Conservation (phyloP, 179 eudicot species). For the Beta lomatogona region DNA sequence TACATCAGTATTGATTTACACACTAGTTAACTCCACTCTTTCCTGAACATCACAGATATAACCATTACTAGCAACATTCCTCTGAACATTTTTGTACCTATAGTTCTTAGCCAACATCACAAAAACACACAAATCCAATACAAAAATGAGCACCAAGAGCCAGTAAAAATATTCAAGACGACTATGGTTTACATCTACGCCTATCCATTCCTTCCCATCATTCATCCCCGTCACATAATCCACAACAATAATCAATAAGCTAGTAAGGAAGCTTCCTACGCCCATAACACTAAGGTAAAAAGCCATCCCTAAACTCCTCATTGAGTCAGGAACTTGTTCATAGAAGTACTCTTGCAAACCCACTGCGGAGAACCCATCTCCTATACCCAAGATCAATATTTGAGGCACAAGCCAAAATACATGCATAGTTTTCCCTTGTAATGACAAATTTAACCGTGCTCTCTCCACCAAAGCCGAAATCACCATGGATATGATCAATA, state of each 20-base stretch:
- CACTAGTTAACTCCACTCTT: not conserved
- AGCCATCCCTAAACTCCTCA: slow-evolving; percentile 81
- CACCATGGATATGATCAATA: slow-evolving; percentile 45
- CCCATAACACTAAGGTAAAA: slow-evolving; percentile 62
- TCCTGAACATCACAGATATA: slow-evolving; percentile 38
- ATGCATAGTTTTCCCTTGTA: slow-evolving; percentile 33
- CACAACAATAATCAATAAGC: slow-evolving; percentile 46
- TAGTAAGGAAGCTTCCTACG: slow-evolving; percentile 60
- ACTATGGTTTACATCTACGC: slow-evolving; percentile 60
- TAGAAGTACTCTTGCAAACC: slow-evolving; percentile 81
- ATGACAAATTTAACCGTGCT: slow-evolving; percentile 32
- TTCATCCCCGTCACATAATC: slow-evolving; percentile 37
- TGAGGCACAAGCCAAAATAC: slow-evolving; percentile 76
- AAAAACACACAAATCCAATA: slow-evolving; percentile 45
- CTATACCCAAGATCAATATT: slow-evolving; percentile 51
- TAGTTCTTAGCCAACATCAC: slow-evolving; percentile 48
- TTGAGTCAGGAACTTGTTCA: slow-evolving; percentile 76
- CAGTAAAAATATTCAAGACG: slow-evolving; percentile 66
- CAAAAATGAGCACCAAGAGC: slow-evolving; percentile 46
- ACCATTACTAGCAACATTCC: slow-evolving; percentile 25
- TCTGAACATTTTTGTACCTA: slow-evolving; percentile 58
- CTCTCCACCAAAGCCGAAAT: slow-evolving; percentile 61
- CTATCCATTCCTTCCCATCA: slow-evolving; percentile 61
- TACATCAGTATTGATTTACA: too few relatives aligned
- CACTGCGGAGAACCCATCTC: slow-evolving; percentile 66